These are phyloP conservation scores for Hypoxylon sp. DNA, from an alignment of 2,329 filamentous ascomycete species.

Conservation along the genomic window DNA sequence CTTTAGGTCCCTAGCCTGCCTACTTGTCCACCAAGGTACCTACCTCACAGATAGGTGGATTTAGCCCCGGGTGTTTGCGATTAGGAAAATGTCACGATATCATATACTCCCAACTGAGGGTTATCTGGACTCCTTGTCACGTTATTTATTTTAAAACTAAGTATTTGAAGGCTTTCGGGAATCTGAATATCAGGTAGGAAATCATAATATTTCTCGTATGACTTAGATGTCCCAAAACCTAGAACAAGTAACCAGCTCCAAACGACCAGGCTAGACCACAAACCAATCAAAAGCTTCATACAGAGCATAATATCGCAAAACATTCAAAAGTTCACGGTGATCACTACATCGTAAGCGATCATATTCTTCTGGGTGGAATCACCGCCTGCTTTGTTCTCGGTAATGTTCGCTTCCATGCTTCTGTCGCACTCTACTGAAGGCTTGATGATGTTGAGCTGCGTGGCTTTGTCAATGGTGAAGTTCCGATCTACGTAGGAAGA, in stretches of 20 bases:
- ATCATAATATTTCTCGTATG: not conserved
- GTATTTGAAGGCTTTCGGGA: no score
- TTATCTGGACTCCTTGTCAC: no score
- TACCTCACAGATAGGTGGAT: not conserved
- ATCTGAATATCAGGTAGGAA: no score
- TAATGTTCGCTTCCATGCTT: not conserved
- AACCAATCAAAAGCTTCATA: not conserved
- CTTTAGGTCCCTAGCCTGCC: not conserved
- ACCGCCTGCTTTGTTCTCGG: not conserved
- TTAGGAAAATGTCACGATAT: not conserved
- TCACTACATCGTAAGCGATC: not conserved
- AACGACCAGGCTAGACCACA: not conserved
- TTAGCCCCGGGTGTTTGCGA: not conserved
- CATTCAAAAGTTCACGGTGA: not conserved
- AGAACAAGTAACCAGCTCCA: not conserved
- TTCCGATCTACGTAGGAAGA: not conserved
- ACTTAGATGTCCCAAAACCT: not conserved
- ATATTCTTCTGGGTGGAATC: not conserved
- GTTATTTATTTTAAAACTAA: no score
- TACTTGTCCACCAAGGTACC: no score
- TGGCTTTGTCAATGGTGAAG: not conserved
- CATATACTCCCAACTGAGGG: not conserved
- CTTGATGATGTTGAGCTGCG: not conserved
- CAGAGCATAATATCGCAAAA: not conserved
- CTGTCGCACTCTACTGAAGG: not conserved